Evolutionary conservation across 2,329 filamentous ascomycete species (phyloP), one percentile per base, ranked within the genome.

Genomic region (Epicoccum sorghinum): DNA sequence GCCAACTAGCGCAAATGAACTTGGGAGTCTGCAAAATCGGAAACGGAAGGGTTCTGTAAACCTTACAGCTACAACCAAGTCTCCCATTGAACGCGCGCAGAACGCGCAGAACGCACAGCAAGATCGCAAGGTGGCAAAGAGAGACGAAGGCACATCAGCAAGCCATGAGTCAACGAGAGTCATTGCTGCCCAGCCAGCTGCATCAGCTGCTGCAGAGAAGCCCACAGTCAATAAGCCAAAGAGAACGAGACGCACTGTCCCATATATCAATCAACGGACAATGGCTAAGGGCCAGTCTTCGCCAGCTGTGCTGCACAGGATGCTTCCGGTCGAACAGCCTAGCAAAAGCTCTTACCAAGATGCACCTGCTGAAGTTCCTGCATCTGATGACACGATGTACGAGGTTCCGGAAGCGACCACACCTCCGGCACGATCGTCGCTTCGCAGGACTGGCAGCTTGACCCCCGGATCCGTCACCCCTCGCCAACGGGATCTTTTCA

Each of bases 351-450:
- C 35, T 33, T n/a, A n/a, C 8, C 36, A 24, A 3, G 30, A 42
- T 13, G 18, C 9, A 22, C 7, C 22, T 8, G 3, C 36, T 7
- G 62, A 67, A 37, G 37, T 57, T 13, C 43, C 57, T 7, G 47
- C 54, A 14, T 32, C 52, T 7, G 69, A 72, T 13, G 70, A 73
- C 37, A 73, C 69, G 4, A 74, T 74, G 70, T 73, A 73, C 43
- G 70, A 72, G n/a, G 69, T 72, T 24, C 62, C 55, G 45, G 62
- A 67, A 12, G 36, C 64, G 14, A 44, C 57, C 1, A 59, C 64
- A 13, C 71, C 71, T 10, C 57, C 61, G 40, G 55, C 52, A 24
- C 63, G 57, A 9, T 22, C 69, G 9, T 55, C 61, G 40, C 53
- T 54, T 12, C 62, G 56, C 7, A 32, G 40, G 7, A 47, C 54